phyloP scores from a whole-genome alignment of 805 yeast genomes.

The Helenozyma baotianmanensis region DNA sequence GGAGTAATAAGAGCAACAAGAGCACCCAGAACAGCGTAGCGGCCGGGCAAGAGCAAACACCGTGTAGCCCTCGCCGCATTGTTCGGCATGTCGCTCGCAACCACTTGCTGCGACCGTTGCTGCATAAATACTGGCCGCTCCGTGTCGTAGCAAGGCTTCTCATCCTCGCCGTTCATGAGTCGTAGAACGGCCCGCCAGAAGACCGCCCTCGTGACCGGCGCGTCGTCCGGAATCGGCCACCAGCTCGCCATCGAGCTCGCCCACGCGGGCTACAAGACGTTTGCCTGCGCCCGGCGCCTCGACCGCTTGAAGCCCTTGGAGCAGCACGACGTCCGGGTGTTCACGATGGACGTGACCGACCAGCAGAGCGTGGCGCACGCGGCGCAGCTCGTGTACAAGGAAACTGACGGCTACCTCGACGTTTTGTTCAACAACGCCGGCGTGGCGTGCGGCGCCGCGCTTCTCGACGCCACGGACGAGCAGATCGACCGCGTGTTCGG shows the following conservation, averaged over 20 bases:
- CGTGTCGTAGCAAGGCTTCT: no score
- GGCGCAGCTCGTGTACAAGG: slow-evolving; percentile 35
- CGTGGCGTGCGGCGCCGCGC: slow-evolving; percentile 67
- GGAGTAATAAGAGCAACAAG: no score
- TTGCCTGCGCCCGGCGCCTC: slow-evolving; percentile 69
- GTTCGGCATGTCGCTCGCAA: no score
- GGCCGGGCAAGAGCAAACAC: no score
- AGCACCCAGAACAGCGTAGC: no score
- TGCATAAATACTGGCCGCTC: no score
- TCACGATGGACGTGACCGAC: slow-evolving; percentile 56
- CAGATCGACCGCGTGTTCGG: slow-evolving; percentile 47
- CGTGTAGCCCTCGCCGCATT: no score
- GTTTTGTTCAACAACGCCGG: slow-evolving; percentile 75
- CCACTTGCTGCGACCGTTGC: no score
- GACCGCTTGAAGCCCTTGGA: slow-evolving; percentile 54
- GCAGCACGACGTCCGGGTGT: slow-evolving; percentile 41
- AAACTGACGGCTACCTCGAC: slow-evolving; percentile 50
- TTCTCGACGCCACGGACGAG: slow-evolving; percentile 59
- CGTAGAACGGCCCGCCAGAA: no score
- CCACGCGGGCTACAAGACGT: slow-evolving; percentile 51
- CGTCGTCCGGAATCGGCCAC: slow-evolving; percentile 57
- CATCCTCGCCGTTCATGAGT: no score
- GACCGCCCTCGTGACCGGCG: slow-evolving; percentile 55
- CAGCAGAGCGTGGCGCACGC: slow-evolving; percentile 43
- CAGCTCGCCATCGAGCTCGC: slow-evolving; percentile 45